Base-by-base conservation (phyloP, 306 rosid species). In the Trifolium dubium region DNA sequence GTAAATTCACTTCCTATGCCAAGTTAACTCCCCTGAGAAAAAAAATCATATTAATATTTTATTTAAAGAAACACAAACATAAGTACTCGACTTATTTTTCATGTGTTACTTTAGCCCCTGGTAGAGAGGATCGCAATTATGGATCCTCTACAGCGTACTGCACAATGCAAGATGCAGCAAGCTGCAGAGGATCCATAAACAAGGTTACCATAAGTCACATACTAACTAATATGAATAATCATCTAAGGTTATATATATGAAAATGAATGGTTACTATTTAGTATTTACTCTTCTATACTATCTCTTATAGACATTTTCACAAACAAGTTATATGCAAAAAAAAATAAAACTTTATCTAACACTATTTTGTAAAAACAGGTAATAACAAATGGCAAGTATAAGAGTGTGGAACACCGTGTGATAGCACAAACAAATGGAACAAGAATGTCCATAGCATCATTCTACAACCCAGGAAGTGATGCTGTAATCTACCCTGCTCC, bases 371-470 rank as follows among this genome's bases (percentile, higher is more conserved):
- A 18, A 19, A 72, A 72, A 17, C 79, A 90, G 93, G 97, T 91
- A 15, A 93, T 93, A 19, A 88, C 97, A 3, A 93, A 93, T 82
- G 98, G 98, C 0, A 91, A 83, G 64, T 93, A 93, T 85, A 93
- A 88, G 85, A 93, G 98, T 70, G 96, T 91, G 84, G 83, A 84
- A 53, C 98, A 93, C 79, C 82, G 98, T 49, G 98, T 91, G 84
- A 58, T 91, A 40, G 87, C 98, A 44, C 98, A 93, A 41, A 84
- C 86, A 2, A 73, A 84, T 65, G 96, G 98, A 2, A 85, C 83
- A 6, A 80, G 98, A 51, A 91, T 93, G 98, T 93, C 98, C 2
- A 69, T 93, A 62, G 98, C 98, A 34, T 93, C 98, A 61, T 93
- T 93, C 83, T 93, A 85, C 86, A 93, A 93, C 71, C 97, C 98